Percentiles rank a stretch among this genome's conserved stretches.
Evolutionary conservation across 2,329 filamentous ascomycete species (phyloP).

Genomic region (Fusarium concolor): DNA sequence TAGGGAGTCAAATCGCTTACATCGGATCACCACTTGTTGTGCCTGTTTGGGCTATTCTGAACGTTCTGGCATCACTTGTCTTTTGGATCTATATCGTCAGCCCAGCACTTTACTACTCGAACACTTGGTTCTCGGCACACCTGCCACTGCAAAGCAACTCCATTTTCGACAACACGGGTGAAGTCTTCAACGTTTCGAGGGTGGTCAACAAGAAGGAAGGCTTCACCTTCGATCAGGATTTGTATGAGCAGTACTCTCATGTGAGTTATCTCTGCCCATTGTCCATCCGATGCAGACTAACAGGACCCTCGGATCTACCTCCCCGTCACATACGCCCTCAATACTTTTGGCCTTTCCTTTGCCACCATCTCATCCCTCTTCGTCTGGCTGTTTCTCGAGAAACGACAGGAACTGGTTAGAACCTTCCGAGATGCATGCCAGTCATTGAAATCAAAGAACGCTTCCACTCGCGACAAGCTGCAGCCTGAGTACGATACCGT

Average conservation of each 20-base stretch:
- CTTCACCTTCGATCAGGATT: constrained; percentile 58
- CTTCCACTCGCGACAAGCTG: background rate
- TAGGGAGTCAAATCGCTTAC: constrained; percentile 51
- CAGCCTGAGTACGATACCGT: constrained; percentile 37
- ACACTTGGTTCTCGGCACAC: constrained; percentile 63
- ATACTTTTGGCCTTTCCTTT: constrained; percentile 65
- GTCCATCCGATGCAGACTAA: too few species aligned
- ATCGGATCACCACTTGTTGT: constrained; percentile 56
- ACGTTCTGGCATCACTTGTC: constrained; percentile 60
- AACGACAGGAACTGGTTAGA: constrained; percentile 41
- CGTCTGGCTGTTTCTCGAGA: constrained; percentile 49
- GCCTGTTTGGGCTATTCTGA: constrained; percentile 60
- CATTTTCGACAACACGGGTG: constrained; percentile 65
- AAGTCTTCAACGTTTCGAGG: constrained; percentile 59
- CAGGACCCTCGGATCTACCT: constrained; percentile 53
- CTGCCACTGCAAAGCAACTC: constrained; percentile 64
- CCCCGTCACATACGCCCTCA: constrained; percentile 57
- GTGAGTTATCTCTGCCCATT: constrained; percentile 41
- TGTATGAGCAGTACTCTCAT: constrained; percentile 64
- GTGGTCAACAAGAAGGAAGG: constrained; percentile 59
- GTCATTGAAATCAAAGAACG: background rate
- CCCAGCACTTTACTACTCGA: constrained; percentile 60
- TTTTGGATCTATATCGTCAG: constrained; percentile 60
- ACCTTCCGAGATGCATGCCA: constrained; percentile 9
- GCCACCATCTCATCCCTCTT: constrained; percentile 59